These are phyloP conservation scores for Fusarium phyllophilum DNA, from an alignment of 2,329 filamentous ascomycete species.

Conservation along the genomic window DNA sequence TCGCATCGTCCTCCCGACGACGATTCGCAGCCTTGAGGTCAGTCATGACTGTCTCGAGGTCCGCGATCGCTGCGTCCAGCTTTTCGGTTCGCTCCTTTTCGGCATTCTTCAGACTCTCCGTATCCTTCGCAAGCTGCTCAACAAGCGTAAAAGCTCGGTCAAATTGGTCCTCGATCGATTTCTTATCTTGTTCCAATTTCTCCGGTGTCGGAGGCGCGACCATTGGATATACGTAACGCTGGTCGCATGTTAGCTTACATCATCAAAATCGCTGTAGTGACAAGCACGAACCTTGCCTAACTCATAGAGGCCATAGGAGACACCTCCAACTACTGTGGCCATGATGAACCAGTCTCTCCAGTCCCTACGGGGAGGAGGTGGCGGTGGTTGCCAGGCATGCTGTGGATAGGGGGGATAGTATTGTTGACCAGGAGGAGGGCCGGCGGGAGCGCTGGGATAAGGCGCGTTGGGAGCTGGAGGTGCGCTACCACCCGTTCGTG, in stretches of 20 bases:
- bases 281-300: constrained; percentile 77
- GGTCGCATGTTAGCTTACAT: constrained; percentile 22
- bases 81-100: constrained; percentile 86
- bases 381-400: constrained; percentile 67
- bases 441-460: constrained; percentile 56
- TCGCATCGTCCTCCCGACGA: constrained; percentile 86
- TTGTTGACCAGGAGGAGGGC: constrained; percentile 56
- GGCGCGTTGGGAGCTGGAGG: constrained; percentile 54
- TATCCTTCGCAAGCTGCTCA: constrained; percentile 92
- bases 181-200: constrained; percentile 93
- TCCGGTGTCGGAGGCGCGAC: constrained; percentile 94
- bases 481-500: constrained; percentile 73
- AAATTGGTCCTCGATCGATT: constrained; percentile 91
- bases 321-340: constrained; percentile 91
- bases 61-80: constrained; percentile 81
- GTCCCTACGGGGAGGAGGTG: constrained; percentile 78
- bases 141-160: constrained; percentile 90
- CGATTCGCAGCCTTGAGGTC: constrained; percentile 85
- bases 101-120: constrained; percentile 84
- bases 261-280: neutral
- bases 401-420: constrained; percentile 62
- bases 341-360: constrained; percentile 99
- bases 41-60: constrained; percentile 84
- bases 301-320: constrained; percentile 88
- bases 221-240: constrained; percentile 91